Conservation (phyloP, 805 yeast genomes). For the Candida manassasensis region DNA sequence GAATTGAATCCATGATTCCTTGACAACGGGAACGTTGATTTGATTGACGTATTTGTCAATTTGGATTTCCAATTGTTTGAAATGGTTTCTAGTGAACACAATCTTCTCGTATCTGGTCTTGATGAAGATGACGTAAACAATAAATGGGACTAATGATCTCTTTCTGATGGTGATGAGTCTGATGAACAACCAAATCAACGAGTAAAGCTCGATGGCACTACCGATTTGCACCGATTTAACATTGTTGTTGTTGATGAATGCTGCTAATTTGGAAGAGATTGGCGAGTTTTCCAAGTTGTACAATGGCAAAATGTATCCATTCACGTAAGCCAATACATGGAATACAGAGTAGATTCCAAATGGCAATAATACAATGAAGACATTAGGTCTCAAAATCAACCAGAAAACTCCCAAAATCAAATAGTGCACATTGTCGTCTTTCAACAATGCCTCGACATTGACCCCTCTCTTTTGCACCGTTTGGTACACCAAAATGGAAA, state of each 20-base stretch:
- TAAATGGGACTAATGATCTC: slow-evolving; percentile 57
- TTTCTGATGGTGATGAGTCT: slow-evolving; percentile 57
- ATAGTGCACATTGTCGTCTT: slow-evolving; percentile 72
- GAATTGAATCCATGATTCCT: slow-evolving; percentile 32
- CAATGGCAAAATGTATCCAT: slow-evolving; percentile 63
- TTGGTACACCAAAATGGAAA: slow-evolving; percentile 72
- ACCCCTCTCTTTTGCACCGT: slow-evolving; percentile 27
- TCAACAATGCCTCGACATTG: slow-evolving; percentile 18
- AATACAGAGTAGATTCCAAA: slow-evolving; percentile 74
- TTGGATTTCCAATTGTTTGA: slow-evolving; percentile 62
- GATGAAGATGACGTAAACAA: slow-evolving; percentile 57
- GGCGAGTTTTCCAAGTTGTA: slow-evolving; percentile 32
- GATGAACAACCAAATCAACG: slow-evolving; percentile 40
- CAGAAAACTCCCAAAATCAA: slow-evolving; percentile 50
- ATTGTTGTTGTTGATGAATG: slow-evolving; percentile 32
- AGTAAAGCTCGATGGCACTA: slow-evolving; percentile 37
- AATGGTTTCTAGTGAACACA: slow-evolving; percentile 60
- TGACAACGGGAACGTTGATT: slow-evolving; percentile 26
- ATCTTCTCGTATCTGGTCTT: slow-evolving; percentile 77
- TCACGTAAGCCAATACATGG: slow-evolving; percentile 72
- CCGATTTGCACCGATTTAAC: slow-evolving; percentile 37
- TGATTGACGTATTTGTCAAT: slow-evolving; percentile 29
- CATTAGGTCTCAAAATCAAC: slow-evolving; percentile 50
- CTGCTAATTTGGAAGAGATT: slow-evolving; percentile 35
- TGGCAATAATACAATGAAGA: slow-evolving; percentile 62